Evolutionary conservation across 2,329 filamentous ascomycete species (phyloP).

Genomic region (Phaeosphaeria sp.): DNA sequence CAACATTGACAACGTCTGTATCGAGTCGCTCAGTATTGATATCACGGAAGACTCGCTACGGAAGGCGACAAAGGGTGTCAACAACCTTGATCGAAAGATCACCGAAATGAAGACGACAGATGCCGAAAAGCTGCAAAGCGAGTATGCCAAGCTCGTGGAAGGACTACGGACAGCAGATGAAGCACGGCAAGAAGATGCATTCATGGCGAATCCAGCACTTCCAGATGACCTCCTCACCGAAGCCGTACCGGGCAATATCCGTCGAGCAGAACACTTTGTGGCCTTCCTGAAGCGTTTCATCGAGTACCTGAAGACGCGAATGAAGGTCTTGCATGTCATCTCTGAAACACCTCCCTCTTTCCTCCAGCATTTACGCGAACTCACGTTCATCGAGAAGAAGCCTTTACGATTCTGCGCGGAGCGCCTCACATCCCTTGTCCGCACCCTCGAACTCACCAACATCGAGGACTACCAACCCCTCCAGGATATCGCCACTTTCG

Average conservation of each 20-base stretch:
- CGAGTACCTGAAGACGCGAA: constrained; percentile 95
- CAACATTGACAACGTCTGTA: constrained; percentile 99
- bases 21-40: constrained; percentile 95
- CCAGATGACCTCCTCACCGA: constrained; percentile 95
- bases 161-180: constrained; percentile 88
- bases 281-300: constrained; percentile 95
- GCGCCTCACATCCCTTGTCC: constrained; percentile 88
- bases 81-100: constrained; percentile 89
- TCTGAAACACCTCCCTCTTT: constrained; percentile 97
- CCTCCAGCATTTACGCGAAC: constrained; percentile 87
- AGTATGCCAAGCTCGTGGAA: constrained; percentile 94
- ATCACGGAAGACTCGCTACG: constrained; percentile 93
- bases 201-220: constrained; percentile 94
- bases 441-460: constrained; percentile 93
- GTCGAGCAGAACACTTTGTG: constrained; percentile 93
- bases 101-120: constrained; percentile 95
- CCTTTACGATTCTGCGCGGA: constrained; percentile 94
- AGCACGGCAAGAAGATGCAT: constrained; percentile 88
- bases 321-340: constrained; percentile 98
- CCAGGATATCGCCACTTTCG: constrained; percentile 97
- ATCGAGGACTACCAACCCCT: constrained; percentile 98
- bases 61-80: constrained; percentile 87
- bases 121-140: constrained; percentile 89
- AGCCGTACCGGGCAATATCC: constrained; percentile 94
- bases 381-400: constrained; percentile 98